Base-by-base conservation (phyloP, 768 basidiomycete genomes). In the Pleurotus djamor region DNA sequence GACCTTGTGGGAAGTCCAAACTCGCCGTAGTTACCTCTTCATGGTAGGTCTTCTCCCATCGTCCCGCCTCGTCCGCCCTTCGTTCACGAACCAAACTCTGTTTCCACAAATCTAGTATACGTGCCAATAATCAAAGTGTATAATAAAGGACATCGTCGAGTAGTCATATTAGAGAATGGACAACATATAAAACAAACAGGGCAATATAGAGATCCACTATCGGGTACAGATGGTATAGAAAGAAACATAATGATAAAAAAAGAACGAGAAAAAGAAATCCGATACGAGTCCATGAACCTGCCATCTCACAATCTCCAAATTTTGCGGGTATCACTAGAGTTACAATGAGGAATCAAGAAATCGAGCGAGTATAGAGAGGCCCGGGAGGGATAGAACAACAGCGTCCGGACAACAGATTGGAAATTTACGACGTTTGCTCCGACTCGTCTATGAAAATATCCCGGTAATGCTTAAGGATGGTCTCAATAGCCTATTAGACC, bases 361-460 rank as follows among this genome's bases (percentile, higher is more conserved):
- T 7, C 9, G n/a, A 48, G 21, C 21, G 21, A 28, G 21, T 28
- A 28, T 28, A 28, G 21, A 28, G 21, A 28, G 21, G 21, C 21
- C 21, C 21, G 21, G 21, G 21, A 28, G 21, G 21, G 21, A 3
- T 28, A 28, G 21, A 28, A 28, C 17, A n/a, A 13, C 32, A 52
- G 2, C 2, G 33, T 28, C 21, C 21, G 21, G 21, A 28, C 2
- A 17, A 21, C 9, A 17, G 10, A n/a, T 55, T 10, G 41, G 34
- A 38, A 48, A 1, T 48, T 36, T 33, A 48, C 12, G 52, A 4
- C 47, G 37, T 60, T 47, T 64, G 78, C 52, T 90, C 90, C 63
- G 79, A 74, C 70, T 94, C 96, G 65, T 96, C 96, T 63, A 98
- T 90, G 73, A 98, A 98, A 68, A 98, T 98, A 77, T 97, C 96